Conservation (phyloP, 257 asterid genomes). For the Solanum pinnatisectum region DNA sequence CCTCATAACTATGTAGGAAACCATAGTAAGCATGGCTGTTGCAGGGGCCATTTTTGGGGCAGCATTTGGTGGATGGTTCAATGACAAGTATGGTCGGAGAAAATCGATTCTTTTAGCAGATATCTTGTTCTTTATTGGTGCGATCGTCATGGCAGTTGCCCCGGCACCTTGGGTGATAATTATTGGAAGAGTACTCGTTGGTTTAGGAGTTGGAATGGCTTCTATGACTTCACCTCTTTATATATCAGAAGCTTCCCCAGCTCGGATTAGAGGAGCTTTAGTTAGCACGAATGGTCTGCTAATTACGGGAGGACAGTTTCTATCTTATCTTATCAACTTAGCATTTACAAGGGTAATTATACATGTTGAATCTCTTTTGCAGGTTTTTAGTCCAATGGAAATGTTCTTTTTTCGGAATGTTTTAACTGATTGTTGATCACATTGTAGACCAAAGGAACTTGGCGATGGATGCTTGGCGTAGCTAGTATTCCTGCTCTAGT, state of each 20-base stretch:
- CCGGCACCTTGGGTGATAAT: slow-evolving; percentile 64
- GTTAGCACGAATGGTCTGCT: slow-evolving; percentile 81
- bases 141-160: slow-evolving; percentile 53
- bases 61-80: slow-evolving; percentile 56
- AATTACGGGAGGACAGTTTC: slow-evolving; percentile 71
- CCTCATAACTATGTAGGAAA: slow-evolving; percentile 33
- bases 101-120: slow-evolving; percentile 63
- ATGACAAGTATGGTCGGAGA: slow-evolving; percentile 61
- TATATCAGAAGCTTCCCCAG: slow-evolving; percentile 81
- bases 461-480: slow-evolving; percentile 95
- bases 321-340: slow-evolving; percentile 62
- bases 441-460: slow-evolving; percentile 45
- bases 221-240: slow-evolving; percentile 82
- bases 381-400: neutral
- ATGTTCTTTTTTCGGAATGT: neutral
- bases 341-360: slow-evolving; percentile 55
- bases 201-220: slow-evolving; percentile 90
- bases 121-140: slow-evolving; percentile 47
- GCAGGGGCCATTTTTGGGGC: slow-evolving; percentile 84
- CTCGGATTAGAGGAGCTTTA: slow-evolving; percentile 69
- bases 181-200: slow-evolving; percentile 60
- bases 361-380: neutral
- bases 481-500: slow-evolving; percentile 63
- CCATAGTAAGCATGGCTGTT: slow-evolving; percentile 74
- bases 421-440: neutral